A percentile compares a stretch with the other conserved stretches of the same genome.
phyloP scores from a whole-genome alignment of 129 eudicot species.

The Mikania micrantha region DNA sequence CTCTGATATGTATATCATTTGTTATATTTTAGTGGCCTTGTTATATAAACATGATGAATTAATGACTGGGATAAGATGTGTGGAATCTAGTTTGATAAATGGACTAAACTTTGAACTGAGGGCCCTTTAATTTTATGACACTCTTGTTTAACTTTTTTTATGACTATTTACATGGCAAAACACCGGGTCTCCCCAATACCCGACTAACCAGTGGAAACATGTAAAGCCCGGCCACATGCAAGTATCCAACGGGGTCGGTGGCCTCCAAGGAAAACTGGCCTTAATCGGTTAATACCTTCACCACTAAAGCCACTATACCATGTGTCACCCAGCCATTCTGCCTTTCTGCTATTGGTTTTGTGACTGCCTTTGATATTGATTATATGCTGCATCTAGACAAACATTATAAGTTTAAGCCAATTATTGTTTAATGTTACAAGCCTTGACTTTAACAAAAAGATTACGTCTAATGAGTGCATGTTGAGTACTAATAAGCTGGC shows the following conservation, averaged over 20 bases:
- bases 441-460: neutral
- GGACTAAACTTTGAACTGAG: neutral
- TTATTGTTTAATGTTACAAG: neutral
- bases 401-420: neutral
- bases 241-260: too few relatives aligned
- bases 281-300: too few relatives aligned
- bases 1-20: neutral
- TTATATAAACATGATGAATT: too few relatives aligned
- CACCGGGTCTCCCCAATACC: too few relatives aligned
- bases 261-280: too few relatives aligned
- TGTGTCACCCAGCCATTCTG: neutral
- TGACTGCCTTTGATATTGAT: too few relatives aligned
- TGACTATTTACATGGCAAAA: too few relatives aligned
- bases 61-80: neutral
- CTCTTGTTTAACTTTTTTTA: neutral
- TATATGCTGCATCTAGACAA: neutral
- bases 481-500: neutral
- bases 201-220: too few relatives aligned
- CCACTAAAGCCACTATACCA: too few relatives aligned
- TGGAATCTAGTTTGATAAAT: neutral
- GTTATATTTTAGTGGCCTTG: neutral
- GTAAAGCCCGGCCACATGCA: too few relatives aligned
- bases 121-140: neutral
- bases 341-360: too few relatives aligned
- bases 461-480: neutral